Percentiles rank a stretch among this genome's conserved stretches.
Evolutionary conservation across 495 filamentous ascomycete genomes (phyloP).

Genomic region (Aspergillus haitiensis): DNA sequence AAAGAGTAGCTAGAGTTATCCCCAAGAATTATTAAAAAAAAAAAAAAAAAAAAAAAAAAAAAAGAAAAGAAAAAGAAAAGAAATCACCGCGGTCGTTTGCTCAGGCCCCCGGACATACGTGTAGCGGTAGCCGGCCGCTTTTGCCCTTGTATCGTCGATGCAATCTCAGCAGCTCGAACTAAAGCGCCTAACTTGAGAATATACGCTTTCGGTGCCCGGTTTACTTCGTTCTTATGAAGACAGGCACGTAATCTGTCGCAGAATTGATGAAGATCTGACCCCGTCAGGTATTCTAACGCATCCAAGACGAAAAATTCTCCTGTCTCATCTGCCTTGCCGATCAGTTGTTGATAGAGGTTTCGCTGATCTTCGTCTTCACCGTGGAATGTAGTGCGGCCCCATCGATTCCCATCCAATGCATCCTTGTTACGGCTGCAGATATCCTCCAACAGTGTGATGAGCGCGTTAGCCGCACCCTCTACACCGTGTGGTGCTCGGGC

Average conservation of each 20-base stretch:
- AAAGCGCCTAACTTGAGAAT: conserved; percentile 36
- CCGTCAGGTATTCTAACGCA: conserved; percentile 39
- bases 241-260: conserved; percentile 34
- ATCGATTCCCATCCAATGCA: conserved; percentile 39
- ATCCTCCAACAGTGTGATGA: conserved; percentile 46
- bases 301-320: conserved; percentile 46
- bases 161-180: conserved; percentile 35
- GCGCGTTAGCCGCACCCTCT: conserved; percentile 40
- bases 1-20: not conserved
- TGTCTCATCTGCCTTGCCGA: conserved; percentile 41
- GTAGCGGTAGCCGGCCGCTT: conserved; percentile 40
- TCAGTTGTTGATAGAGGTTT: conserved; percentile 51
- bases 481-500: conserved; percentile 39
- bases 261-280: conserved; percentile 36
- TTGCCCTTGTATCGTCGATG: conserved; percentile 27
- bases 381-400: conserved; percentile 39
- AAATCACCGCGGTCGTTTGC: conserved; percentile 40
- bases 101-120: conserved; percentile 24
- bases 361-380: conserved; percentile 50
- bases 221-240: conserved; percentile 42
- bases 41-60: not conserved
- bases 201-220: conserved; percentile 40
- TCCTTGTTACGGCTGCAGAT: conserved; percentile 49
- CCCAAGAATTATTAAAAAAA: not conserved
- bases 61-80: not conserved